Evolutionary conservation across 352 stramenopile genomes (phyloP).

Genomic region (Phytophthora aleatoria): DNA sequence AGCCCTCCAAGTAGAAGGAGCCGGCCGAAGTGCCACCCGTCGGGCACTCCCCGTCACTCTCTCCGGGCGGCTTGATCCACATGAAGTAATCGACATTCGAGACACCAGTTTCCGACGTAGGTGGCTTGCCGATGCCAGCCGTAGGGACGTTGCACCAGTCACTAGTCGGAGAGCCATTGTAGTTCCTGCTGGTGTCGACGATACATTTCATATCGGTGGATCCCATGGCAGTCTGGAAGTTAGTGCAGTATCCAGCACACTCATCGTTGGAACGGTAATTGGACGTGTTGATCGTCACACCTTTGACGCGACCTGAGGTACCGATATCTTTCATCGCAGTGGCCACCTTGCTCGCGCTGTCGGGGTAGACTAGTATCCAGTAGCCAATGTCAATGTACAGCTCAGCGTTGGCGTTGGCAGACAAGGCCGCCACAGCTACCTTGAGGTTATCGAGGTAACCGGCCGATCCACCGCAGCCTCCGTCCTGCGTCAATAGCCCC

Average conservation of each 20-base stretch:
- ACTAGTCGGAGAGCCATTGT: slow-evolving; percentile 13
- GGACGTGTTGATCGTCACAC: slow-evolving; percentile 71
- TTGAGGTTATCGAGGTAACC: slow-evolving; percentile 63
- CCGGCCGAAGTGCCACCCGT: slow-evolving; percentile 46
- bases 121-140: slow-evolving; percentile 52
- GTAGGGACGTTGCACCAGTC: slow-evolving; percentile 65
- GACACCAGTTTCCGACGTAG: slow-evolving; percentile 51
- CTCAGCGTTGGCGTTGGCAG: slow-evolving; percentile 57
- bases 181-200: slow-evolving; percentile 49
- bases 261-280: slow-evolving; percentile 56
- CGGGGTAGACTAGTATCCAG: slow-evolving; percentile 44
- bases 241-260: slow-evolving; percentile 32
- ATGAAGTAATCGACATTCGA: slow-evolving; percentile 73
- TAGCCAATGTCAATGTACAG: slow-evolving; percentile 69
- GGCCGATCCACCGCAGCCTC: slow-evolving; percentile 40
- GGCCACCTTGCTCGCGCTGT: slow-evolving; percentile 31
- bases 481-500: slow-evolving; percentile 49
- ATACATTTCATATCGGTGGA: slow-evolving; percentile 39
- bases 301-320: slow-evolving; percentile 36
- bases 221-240: slow-evolving; percentile 45
- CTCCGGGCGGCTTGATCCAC: slow-evolving; percentile 72
- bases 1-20: slow-evolving; percentile 61
- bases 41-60: slow-evolving; percentile 63
- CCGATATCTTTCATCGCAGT: slow-evolving; percentile 42
- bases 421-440: slow-evolving; percentile 45